phyloP scores from a whole-genome alignment of 2,329 filamentous ascomycete genomes.

The Ophiostoma sp. region DNA sequence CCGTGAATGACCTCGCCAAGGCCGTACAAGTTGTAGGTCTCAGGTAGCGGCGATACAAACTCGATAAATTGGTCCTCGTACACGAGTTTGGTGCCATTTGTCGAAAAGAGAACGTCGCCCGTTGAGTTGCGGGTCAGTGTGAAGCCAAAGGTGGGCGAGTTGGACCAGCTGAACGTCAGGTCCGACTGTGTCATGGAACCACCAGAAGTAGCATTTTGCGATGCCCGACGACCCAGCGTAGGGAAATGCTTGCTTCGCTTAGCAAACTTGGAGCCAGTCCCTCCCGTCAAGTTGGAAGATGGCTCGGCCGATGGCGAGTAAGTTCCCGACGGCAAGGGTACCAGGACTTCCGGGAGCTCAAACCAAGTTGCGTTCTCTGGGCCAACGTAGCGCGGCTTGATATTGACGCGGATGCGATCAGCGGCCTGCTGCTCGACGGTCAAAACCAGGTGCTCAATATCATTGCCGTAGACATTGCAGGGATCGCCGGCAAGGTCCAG shows the following conservation, averaged over 20 bases:
- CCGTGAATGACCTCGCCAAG: slow-evolving; percentile 74
- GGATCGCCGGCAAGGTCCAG: slow-evolving; percentile 67
- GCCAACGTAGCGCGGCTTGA: slow-evolving; percentile 63
- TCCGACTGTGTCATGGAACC: slow-evolving; percentile 41
- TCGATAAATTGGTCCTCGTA: slow-evolving; percentile 79
- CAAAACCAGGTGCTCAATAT: slow-evolving; percentile 66
- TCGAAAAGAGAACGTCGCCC: slow-evolving; percentile 66
- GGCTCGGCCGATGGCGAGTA: not conserved
- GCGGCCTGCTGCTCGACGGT: slow-evolving; percentile 53
- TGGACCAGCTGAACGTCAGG: slow-evolving; percentile 54
- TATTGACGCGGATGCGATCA: slow-evolving; percentile 69
- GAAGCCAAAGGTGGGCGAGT: slow-evolving; percentile 53
- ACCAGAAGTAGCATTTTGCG: not conserved
- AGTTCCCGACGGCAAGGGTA: slow-evolving; percentile 53
- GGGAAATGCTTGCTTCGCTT: not conserved
- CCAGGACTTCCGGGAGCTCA: slow-evolving; percentile 61
- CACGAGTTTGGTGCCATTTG: slow-evolving; percentile 63
- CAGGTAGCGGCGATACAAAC: slow-evolving; percentile 68
- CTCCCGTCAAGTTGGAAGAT: not conserved
- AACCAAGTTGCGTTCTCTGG: slow-evolving; percentile 66
- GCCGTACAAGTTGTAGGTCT: slow-evolving; percentile 71
- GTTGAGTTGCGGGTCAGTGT: slow-evolving; percentile 41
- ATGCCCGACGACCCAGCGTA: not conserved
- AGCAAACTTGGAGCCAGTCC: not conserved
- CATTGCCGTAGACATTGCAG: slow-evolving; percentile 78